A percentile compares a stretch with the other conserved stretches of the same genome.
Evolutionary conservation across 2,329 filamentous ascomycete species (phyloP).

Genomic region (Hypoxylon sp.): DNA sequence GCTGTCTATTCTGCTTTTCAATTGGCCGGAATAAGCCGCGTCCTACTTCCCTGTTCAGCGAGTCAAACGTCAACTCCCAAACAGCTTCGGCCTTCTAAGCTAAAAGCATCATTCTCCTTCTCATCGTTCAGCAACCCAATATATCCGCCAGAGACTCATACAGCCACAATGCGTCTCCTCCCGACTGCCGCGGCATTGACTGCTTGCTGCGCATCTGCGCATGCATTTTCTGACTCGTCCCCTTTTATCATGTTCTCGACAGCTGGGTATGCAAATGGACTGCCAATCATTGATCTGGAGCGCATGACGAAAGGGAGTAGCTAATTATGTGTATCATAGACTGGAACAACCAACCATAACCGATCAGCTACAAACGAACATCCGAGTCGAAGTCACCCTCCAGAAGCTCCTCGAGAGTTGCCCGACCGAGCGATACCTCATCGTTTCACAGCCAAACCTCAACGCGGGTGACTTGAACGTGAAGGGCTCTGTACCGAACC

Average conservation of each 20-base stretch:
- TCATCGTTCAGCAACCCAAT: conserved; percentile 13
- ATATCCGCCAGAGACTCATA: conserved; percentile 14
- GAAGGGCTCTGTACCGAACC: conserved; percentile 57
- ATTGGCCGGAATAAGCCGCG: conserved; percentile 30
- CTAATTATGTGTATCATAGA: conserved; percentile 25
- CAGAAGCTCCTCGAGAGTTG: conserved; percentile 69
- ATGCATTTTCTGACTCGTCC: conserved; percentile 85
- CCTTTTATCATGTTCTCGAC: conserved; percentile 91
- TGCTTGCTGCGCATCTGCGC: conserved; percentile 64
- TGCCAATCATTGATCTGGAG: background rate
- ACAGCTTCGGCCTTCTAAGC: conserved; percentile 30
- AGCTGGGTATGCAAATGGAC: conserved; percentile 68
- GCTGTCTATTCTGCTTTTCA: conserved; percentile 14
- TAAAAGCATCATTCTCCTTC: conserved; percentile 19
- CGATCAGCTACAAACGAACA: conserved; percentile 60
- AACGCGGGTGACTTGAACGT: conserved; percentile 72
- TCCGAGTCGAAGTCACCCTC: conserved; percentile 53
- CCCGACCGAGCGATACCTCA: conserved; percentile 77
- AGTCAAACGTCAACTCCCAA: conserved; percentile 20
- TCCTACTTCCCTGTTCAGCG: conserved; percentile 5
- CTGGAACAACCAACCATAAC: conserved; percentile 47
- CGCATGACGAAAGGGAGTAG: background rate
- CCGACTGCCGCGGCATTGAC: conserved; percentile 59
- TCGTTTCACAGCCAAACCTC: conserved; percentile 80
- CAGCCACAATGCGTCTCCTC: conserved; percentile 62